Evolutionary conservation across 2,329 filamentous ascomycete species (phyloP), one percentile per base, ranked within the genome.

Genomic region (Nemania diffusa): DNA sequence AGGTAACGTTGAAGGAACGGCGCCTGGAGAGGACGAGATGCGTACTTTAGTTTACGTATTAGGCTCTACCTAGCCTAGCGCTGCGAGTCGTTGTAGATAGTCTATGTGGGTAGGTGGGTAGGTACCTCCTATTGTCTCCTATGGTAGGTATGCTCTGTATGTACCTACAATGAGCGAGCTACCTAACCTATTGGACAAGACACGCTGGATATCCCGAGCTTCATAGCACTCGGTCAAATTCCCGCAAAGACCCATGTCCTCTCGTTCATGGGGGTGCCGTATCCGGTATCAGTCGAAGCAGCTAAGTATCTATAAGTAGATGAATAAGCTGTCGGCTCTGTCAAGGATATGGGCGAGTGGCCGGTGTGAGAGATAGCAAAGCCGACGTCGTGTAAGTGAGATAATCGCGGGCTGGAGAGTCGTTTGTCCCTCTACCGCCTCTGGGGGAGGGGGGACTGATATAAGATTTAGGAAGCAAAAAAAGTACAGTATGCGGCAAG

Each of bases 161-260:
- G 20, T 34, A 22, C 27, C 42, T 27, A 55, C 9, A n/a, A n/a
- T n/a, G 48, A 17, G 34, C 34, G 26, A 22, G 13, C n/a, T n/a
- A n/a, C n/a, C n/a, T n/a, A n/a, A n/a, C n/a, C 62, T 37, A 62
- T 62, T 53, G 62, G 62, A 42, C 48, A 32, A 15, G 55, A 52
- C 6, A 11, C 62, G 7, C 24, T 65, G 52, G 48, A 58, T 58
- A 57, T 64, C 52, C 57, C 46, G 37, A 62, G 55, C 64, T 57
- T 68, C 55, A 69, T 46, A 24, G 57, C 37, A 57, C 22, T 65
- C 37, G 55, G 55, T 61, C 53, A 65, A 70, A 70, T 68, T 69
- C 65, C 67, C 57, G 65, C 57, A 68, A 53, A 62, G 22, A 62
- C 66, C 63, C 63, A 59, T 62, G 66, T 56, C 63, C 57, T 62